Conservation (phyloP, 2,329 filamentous ascomycete species). For the Trichoderma guizhouense region DNA sequence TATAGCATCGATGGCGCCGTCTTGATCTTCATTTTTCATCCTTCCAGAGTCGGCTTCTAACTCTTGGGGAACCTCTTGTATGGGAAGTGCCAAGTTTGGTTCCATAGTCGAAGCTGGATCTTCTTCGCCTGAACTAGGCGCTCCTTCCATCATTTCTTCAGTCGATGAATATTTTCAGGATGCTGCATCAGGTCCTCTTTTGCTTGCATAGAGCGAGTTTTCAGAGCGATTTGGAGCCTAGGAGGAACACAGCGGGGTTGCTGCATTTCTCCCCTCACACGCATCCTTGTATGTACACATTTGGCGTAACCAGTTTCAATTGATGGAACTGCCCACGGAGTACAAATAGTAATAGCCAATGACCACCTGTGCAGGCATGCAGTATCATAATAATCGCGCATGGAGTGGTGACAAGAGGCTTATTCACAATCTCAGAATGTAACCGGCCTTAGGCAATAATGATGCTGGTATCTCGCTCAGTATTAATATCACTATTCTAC, state of each 20-base stretch:
- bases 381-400: too few relatives aligned
- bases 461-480: too few relatives aligned
- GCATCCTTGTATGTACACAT: background rate
- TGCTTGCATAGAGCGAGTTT: background rate
- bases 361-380: too few relatives aligned
- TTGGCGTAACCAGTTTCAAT: background rate
- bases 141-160: background rate
- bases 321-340: background rate
- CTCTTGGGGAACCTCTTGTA: background rate
- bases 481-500: too few relatives aligned
- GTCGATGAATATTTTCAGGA: background rate
- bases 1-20: background rate
- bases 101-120: background rate
- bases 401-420: too few relatives aligned
- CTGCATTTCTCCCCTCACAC: background rate
- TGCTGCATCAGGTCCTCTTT: background rate
- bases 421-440: too few relatives aligned
- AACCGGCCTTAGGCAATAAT: too few relatives aligned
- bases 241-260: background rate
- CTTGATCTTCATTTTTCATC: background rate
- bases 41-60: background rate
- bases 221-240: background rate
- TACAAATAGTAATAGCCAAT: background rate
- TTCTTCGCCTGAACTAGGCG: background rate
- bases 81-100: background rate